phyloP scores from a whole-genome alignment of 1,284 basidiomycete genomes.

The Pyrrhoderma lamaoense region DNA sequence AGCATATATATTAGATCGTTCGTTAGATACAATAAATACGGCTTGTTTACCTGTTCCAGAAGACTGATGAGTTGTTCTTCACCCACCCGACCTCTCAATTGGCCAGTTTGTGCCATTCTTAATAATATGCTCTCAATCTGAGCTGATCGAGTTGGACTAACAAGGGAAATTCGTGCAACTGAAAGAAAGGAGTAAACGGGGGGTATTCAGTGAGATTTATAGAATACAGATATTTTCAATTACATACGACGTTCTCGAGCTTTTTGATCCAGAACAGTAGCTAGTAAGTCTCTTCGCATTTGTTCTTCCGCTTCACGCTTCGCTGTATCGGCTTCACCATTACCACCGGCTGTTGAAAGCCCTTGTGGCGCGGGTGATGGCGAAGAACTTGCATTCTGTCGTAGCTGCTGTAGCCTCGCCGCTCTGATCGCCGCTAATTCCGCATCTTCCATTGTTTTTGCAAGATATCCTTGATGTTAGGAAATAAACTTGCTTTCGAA shows the following conservation, averaged over 20 bases:
- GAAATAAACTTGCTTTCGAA: not conserved
- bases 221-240: not conserved
- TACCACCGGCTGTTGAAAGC: conserved; percentile 1
- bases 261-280: conserved; percentile 80
- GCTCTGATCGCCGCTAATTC: conserved; percentile 39
- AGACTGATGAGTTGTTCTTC: conserved; percentile 89
- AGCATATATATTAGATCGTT: not conserved
- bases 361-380: conserved; percentile 3
- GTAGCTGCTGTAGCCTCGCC: conserved; percentile 34
- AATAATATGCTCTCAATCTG: conserved; percentile 84
- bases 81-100: conserved; percentile 77
- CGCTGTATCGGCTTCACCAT: conserved; percentile 30
- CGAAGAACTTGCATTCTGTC: conserved; percentile 24
- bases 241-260: conserved; percentile 81
- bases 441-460: conserved; percentile 29
- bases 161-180: conserved; percentile 91
- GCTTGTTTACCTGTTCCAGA: conserved; percentile 84
- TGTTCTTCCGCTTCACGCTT: conserved; percentile 63
- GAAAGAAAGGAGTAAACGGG: conserved; percentile 7
- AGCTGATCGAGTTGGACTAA: conserved; percentile 80
- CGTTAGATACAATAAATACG: too few species aligned
- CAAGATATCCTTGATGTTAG: not conserved
- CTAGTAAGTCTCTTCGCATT: conserved; percentile 74
- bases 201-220: conserved; percentile 5
- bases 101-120: conserved; percentile 90